Percentiles rank a stretch among this genome's conserved stretches.
Evolutionary conservation across 1,139 yeast species (phyloP).

Genomic region (Suhomyces bribrorum): DNA sequence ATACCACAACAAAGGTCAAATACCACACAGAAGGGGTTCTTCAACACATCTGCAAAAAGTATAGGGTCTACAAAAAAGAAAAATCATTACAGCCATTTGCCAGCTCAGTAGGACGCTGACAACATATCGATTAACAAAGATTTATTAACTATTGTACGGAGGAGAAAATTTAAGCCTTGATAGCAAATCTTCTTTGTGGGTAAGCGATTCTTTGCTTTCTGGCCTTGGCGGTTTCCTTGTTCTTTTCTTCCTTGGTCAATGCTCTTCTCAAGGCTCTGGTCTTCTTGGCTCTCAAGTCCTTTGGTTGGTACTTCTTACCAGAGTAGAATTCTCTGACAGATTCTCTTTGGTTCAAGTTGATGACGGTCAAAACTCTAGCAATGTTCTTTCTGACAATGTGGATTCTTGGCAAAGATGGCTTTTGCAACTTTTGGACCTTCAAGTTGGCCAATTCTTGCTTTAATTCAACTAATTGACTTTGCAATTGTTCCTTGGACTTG

Average conservation of each 20-base stretch:
- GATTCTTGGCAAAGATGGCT: conserved; percentile 92
- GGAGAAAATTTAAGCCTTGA: conserved; percentile 78
- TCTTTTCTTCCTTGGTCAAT: conserved; percentile 84
- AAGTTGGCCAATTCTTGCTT: conserved; percentile 96
- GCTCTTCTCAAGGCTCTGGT: conserved; percentile 99
- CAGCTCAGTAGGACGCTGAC: too few species aligned
- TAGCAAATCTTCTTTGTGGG: conserved; percentile 98
- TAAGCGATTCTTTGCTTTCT: conserved; percentile 90
- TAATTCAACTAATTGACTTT: conserved; percentile 89
- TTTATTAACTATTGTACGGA: conserved; percentile 14
- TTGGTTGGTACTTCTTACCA: conserved; percentile 96
- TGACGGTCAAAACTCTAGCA: conserved; percentile 96
- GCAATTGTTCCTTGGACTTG: conserved; percentile 96
- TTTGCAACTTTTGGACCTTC: conserved; percentile 93
- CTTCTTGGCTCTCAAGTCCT: conserved; percentile 99
- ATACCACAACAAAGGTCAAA: too few species aligned
- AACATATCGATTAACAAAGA: conserved; percentile 9
- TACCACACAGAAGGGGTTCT: too few species aligned
- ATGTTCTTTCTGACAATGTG: conserved; percentile 96
- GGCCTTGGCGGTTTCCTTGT: conserved; percentile 82
- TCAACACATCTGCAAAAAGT: too few species aligned
- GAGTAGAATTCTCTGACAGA: conserved; percentile 93
- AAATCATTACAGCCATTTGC: too few species aligned
- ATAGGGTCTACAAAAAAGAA: too few species aligned
- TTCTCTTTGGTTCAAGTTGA: conserved; percentile 96